Evolutionary conservation across 768 basidiomycete species (phyloP).

Genomic region (Hygrocybe punicea): DNA sequence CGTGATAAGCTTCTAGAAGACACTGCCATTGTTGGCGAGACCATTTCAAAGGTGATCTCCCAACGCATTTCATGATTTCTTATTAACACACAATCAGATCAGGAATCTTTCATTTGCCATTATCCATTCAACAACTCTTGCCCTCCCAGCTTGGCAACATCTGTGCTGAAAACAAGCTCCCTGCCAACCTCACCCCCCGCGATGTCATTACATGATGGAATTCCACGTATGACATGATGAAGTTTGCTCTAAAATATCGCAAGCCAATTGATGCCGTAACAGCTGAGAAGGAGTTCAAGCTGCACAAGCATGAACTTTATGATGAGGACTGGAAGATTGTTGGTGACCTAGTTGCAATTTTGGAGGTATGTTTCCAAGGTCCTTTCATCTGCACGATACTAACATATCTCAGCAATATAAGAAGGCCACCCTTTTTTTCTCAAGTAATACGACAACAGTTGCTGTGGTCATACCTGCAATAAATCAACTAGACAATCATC

Average conservation of each 20-base stretch:
- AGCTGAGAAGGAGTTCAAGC: constrained; percentile 6
- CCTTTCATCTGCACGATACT: not conserved
- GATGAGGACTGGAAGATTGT: constrained; percentile 22
- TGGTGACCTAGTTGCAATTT: constrained; percentile 17
- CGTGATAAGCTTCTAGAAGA: not conserved
- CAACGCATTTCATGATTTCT: not conserved
- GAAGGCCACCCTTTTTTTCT: constrained; percentile 6
- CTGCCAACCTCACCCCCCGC: too few relatives aligned
- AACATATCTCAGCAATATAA: constrained; percentile 20
- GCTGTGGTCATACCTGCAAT: constrained; percentile 31
- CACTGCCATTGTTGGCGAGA: not conserved
- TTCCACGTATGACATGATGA: constrained; percentile 33
- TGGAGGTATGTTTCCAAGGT: constrained; percentile 19
- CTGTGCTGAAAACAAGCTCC: constrained; percentile 17
- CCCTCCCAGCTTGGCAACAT: constrained; percentile 28
- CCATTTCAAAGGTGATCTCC: constrained; percentile 8
- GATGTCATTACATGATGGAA: constrained; percentile 24
- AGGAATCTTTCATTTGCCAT: constrained; percentile 21
- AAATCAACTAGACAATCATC: constrained; percentile 26
- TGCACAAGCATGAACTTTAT: constrained; percentile 13
- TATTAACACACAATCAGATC: constrained; percentile 10
- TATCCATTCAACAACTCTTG: constrained; percentile 26
- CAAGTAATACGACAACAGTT: constrained; percentile 16
- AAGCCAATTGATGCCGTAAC: constrained; percentile 18
- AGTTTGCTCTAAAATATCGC: constrained; percentile 22